phyloP scores from a whole-genome alignment of 2,329 filamentous ascomycete species.

The Catunica adiposa region DNA sequence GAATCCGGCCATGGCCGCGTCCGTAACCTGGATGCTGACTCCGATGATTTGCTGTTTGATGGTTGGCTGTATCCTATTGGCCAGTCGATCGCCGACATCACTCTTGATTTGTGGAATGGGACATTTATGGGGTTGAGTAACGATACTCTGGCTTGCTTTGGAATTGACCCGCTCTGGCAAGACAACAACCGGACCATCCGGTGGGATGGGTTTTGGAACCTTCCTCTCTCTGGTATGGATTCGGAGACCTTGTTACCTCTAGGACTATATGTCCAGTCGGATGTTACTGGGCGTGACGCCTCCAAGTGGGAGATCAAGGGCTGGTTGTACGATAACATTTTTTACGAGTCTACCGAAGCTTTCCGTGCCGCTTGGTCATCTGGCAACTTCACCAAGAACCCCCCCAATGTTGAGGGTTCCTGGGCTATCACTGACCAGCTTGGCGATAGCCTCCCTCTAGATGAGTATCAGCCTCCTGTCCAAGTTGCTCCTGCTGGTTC shows the following conservation, averaged over 20 bases:
- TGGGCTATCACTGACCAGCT: slow-evolving; percentile 23
- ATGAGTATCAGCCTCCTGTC: slow-evolving; percentile 22
- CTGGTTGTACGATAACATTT: slow-evolving; percentile 26
- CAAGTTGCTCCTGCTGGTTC: slow-evolving; percentile 25
- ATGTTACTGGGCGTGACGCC: slow-evolving; percentile 28
- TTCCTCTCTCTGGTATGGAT: slow-evolving; percentile 21
- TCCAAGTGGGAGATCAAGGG: slow-evolving; percentile 27
- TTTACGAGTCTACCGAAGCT: slow-evolving; percentile 22
- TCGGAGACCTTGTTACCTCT: slow-evolving; percentile 27
- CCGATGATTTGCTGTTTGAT: slow-evolving; percentile 21
- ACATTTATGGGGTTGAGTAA: slow-evolving; percentile 22
- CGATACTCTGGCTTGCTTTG: slow-evolving; percentile 20
- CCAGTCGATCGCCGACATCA: slow-evolving; percentile 30
- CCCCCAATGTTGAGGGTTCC: slow-evolving; percentile 21
- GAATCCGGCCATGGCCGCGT: slow-evolving; percentile 23
- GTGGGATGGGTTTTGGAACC: slow-evolving; percentile 26
- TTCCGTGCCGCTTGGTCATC: slow-evolving; percentile 24
- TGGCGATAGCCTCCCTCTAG: slow-evolving; percentile 22
- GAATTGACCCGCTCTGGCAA: slow-evolving; percentile 23
- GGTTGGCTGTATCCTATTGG: slow-evolving; percentile 14
- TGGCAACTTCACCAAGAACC: slow-evolving; percentile 23
- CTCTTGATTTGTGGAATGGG: slow-evolving; percentile 23
- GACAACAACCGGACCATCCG: slow-evolving; percentile 25
- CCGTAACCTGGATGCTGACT: slow-evolving; percentile 21
- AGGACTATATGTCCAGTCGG: slow-evolving; percentile 29